These are phyloP conservation scores for Corchorus capsularis DNA, from an alignment of 345 rosid species.

Conservation along the genomic window DNA sequence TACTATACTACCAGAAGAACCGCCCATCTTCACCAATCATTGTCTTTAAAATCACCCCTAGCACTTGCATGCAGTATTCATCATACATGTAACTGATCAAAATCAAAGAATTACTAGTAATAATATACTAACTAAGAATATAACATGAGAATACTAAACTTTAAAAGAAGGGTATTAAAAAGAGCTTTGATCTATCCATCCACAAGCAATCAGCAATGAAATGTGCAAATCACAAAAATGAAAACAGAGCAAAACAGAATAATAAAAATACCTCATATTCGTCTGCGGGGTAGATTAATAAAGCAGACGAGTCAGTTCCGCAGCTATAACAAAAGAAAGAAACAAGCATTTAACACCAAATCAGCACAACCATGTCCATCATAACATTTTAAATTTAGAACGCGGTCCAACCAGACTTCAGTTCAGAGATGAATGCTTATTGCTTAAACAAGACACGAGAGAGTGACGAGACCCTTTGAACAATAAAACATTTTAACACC, in stretches of 20 bases:
- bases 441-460: background rate
- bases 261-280: conserved; percentile 27
- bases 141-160: too few species aligned
- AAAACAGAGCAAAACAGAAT: background rate
- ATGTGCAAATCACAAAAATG: background rate
- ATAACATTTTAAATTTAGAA: background rate
- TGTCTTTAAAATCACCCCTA: background rate
- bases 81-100: background rate
- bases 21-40: background rate
- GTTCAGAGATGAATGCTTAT: background rate
- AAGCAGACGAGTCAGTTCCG: conserved; percentile 15
- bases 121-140: too few species aligned
- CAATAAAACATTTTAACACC: background rate
- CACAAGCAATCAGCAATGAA: background rate
- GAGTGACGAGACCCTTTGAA: background rate
- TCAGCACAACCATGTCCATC: background rate
- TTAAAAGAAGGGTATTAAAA: too few species aligned
- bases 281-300: conserved; percentile 24
- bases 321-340: conserved; percentile 10
- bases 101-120: too few species aligned
- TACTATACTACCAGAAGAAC: background rate
- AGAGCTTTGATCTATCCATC: too few species aligned
- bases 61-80: background rate
- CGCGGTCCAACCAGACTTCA: conserved; percentile 4
- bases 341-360: background rate